Conservation (phyloP, 1,284 basidiomycete genomes). For the Volvariella surrecta region DNA sequence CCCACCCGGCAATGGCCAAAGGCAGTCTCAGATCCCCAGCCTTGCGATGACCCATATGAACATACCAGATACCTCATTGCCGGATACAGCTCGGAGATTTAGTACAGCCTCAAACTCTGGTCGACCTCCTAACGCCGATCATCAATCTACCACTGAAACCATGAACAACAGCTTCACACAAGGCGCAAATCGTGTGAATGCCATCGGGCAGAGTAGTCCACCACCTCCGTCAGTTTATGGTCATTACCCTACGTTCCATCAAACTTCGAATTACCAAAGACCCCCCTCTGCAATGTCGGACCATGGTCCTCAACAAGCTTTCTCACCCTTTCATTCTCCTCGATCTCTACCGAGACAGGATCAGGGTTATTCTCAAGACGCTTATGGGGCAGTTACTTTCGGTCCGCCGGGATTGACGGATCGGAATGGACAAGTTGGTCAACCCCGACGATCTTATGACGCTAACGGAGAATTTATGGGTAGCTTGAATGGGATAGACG, state of each 20-base stretch:
- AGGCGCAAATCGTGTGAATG: neutral
- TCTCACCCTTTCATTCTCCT: neutral
- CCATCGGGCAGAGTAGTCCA: neutral
- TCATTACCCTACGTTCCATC: no score
- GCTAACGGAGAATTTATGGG: no score
- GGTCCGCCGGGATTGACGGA: no score
- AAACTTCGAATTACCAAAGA: neutral
- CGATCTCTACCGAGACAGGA: neutral
- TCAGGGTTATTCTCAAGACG: neutral
- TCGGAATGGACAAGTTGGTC: no score
- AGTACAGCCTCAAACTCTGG: slow-evolving; percentile 1
- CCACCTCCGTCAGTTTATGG: neutral
- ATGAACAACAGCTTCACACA: neutral
- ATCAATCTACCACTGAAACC: neutral
- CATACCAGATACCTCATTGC: neutral
- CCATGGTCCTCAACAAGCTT: neutral
- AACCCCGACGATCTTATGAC: no score
- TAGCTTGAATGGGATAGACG: no score
- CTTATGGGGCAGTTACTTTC: no score
- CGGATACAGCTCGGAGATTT: neutral
- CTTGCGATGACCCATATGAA: neutral
- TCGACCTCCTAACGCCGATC: no score
- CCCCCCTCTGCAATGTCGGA: neutral
- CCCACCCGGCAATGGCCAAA: neutral
- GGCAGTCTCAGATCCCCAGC: no score